phyloP scores from a whole-genome alignment of 345 rosid genomes.

The Citrus cavaleriei region DNA sequence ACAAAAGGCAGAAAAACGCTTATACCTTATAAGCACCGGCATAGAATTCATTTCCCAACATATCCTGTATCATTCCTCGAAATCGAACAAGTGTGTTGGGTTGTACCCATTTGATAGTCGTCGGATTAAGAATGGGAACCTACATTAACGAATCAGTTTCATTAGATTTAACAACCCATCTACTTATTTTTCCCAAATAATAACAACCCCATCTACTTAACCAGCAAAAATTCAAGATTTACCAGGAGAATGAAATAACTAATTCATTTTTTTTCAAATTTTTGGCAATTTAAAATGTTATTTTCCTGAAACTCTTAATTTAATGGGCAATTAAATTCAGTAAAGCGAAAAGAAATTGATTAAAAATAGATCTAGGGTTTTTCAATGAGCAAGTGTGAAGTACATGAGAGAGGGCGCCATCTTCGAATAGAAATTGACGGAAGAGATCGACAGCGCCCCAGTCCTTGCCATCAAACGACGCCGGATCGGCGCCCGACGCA shows the following conservation, averaged over 20 bases:
- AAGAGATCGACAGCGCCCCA: conserved; percentile 86
- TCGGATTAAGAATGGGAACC: conserved; percentile 67
- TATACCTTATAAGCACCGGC: conserved; percentile 86
- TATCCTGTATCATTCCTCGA: conserved; percentile 94
- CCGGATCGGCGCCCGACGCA: conserved; percentile 55
- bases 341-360: background rate
- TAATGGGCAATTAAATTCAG: background rate
- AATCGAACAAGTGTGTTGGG: conserved; percentile 75
- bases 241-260: background rate
- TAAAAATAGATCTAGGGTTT: background rate
- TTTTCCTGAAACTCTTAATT: background rate
- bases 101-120: conserved; percentile 49
- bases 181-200: too few relatives aligned
- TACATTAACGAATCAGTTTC: conserved; percentile 8
- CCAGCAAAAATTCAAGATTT: background rate
- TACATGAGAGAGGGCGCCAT: conserved; percentile 59
- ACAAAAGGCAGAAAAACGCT: background rate
- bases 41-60: conserved; percentile 95
- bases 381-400: background rate
- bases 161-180: background rate
- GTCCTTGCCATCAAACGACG: conserved; percentile 73
- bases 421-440: conserved; percentile 67
- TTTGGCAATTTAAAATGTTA: background rate
- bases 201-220: background rate
- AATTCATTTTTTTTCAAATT: background rate